phyloP scores from a whole-genome alignment of 768 basidiomycete genomes.

The Hericium erinaceus region DNA sequence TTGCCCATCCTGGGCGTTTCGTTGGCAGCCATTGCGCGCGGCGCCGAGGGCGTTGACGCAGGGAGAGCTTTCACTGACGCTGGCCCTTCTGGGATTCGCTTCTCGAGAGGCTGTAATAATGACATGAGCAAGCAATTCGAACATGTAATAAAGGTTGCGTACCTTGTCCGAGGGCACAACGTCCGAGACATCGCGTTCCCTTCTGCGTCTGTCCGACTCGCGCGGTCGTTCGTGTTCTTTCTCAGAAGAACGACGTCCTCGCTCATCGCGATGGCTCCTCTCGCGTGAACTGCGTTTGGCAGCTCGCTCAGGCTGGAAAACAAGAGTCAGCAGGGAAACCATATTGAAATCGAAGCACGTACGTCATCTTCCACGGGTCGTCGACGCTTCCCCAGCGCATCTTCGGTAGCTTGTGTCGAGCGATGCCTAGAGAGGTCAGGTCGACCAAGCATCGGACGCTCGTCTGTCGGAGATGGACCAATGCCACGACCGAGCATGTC shows the following conservation, averaged over 20 bases:
- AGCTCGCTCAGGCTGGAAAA: slow-evolving; percentile 52
- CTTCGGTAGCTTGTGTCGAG: slow-evolving; percentile 38
- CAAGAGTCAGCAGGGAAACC: not conserved
- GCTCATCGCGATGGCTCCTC: slow-evolving; percentile 69
- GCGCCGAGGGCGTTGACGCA: slow-evolving; percentile 56
- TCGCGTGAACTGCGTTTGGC: slow-evolving; percentile 79
- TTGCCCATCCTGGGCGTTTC: slow-evolving; percentile 35
- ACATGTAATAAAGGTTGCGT: slow-evolving; percentile 9
- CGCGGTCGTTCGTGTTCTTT: slow-evolving; percentile 48
- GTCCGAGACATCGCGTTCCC: slow-evolving; percentile 51
- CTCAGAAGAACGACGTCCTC: slow-evolving; percentile 53
- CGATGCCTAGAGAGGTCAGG: slow-evolving; percentile 54
- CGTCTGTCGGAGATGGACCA: slow-evolving; percentile 34
- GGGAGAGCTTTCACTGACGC: slow-evolving; percentile 31
- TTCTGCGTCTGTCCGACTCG: slow-evolving; percentile 58
- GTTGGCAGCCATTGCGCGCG: slow-evolving; percentile 56
- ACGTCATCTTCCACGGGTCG: slow-evolving; percentile 69
- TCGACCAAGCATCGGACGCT: slow-evolving; percentile 46
- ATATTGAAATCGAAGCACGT: slow-evolving; percentile 19
- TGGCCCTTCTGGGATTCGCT: slow-evolving; percentile 46
- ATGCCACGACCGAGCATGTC: slow-evolving; percentile 29
- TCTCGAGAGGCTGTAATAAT: slow-evolving; percentile 35
- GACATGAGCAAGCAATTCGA: not conserved
- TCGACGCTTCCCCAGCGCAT: slow-evolving; percentile 64
- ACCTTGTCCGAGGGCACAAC: slow-evolving; percentile 52